Conservation (phyloP, 768 basidiomycete species). For the Kwoniella bestiolae region DNA sequence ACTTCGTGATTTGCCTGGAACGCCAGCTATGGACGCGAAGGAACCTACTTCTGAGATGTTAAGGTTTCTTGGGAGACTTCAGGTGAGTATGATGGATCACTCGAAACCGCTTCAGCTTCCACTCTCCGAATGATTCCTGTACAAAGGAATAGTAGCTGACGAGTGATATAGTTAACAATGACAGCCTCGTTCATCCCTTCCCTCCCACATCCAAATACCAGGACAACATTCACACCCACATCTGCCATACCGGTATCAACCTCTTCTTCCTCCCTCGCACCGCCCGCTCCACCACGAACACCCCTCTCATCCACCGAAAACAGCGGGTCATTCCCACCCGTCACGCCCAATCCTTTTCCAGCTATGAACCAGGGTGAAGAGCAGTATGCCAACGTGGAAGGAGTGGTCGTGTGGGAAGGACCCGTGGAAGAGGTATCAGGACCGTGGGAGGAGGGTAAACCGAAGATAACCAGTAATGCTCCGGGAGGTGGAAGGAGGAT, state of each 20-base stretch:
- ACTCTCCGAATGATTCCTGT: not conserved
- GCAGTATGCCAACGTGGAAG: slow-evolving; percentile 77
- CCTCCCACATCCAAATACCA: slow-evolving; percentile 11
- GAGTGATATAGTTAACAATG: slow-evolving; percentile 66
- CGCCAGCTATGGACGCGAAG: slow-evolving; percentile 20
- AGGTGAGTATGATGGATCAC: too few relatives aligned
- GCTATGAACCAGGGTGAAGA: slow-evolving; percentile 72
- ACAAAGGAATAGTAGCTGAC: not conserved
- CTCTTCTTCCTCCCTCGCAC: slow-evolving; percentile 19
- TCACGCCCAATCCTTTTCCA: slow-evolving; percentile 83
- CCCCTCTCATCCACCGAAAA: slow-evolving; percentile 43
- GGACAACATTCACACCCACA: not conserved
- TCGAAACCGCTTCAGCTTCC: not conserved
- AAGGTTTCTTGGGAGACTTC: slow-evolving; percentile 26
- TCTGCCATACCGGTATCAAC: not conserved
- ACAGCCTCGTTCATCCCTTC: slow-evolving; percentile 72
- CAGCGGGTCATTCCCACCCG: slow-evolving; percentile 65
- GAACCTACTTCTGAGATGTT: slow-evolving; percentile 29
- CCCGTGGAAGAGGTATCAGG: slow-evolving; percentile 23
- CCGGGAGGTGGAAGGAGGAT: slow-evolving; percentile 66
- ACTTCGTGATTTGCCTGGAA: slow-evolving; percentile 1
- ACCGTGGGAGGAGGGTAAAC: slow-evolving; percentile 68
- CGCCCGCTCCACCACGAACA: slow-evolving; percentile 37
- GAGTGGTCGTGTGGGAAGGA: slow-evolving; percentile 66
- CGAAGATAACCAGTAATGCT: not conserved